phyloP scores from a whole-genome alignment of 2,329 filamentous ascomycete species.

The Pseudomassariella vexata region DNA sequence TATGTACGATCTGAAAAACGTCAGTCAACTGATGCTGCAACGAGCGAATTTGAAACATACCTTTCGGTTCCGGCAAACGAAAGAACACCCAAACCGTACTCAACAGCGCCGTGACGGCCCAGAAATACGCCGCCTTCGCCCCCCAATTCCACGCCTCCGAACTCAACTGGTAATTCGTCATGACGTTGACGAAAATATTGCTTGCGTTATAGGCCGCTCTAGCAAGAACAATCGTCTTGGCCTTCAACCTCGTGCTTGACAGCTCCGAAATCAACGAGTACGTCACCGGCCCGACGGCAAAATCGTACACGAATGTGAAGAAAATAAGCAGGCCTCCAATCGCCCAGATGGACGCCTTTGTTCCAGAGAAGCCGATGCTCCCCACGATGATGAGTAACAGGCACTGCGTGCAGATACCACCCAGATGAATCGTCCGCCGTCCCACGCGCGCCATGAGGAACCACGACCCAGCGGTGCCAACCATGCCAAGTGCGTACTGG shows the following conservation, averaged over 20 bases:
- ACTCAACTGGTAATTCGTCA: slow-evolving; percentile 42
- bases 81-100: slow-evolving; percentile 44
- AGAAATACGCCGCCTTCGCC: slow-evolving; percentile 41
- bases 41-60: slow-evolving; percentile 15
- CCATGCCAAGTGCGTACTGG: slow-evolving; percentile 42
- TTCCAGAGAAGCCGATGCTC: slow-evolving; percentile 28
- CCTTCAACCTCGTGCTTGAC: slow-evolving; percentile 46
- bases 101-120: slow-evolving; percentile 40
- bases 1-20: slow-evolving; percentile 33
- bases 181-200: slow-evolving; percentile 44
- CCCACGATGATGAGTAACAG: slow-evolving; percentile 34
- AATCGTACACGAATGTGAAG: slow-evolving; percentile 48
- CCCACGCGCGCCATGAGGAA: slow-evolving; percentile 41
- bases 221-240: slow-evolving; percentile 49
- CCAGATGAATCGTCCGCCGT: slow-evolving; percentile 42
- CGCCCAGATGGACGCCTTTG: slow-evolving; percentile 32
- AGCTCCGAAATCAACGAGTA: slow-evolving; percentile 48
- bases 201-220: slow-evolving; percentile 40
- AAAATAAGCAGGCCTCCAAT: slow-evolving; percentile 42
- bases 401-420: slow-evolving; percentile 35
- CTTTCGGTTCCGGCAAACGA: slow-evolving; percentile 49
- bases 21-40: no score
- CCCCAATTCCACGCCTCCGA: slow-evolving; percentile 41
- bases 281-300: slow-evolving; percentile 47
- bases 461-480: slow-evolving; percentile 47